Evolutionary conservation across 441 rosid genomes (phyloP).

Genomic region (Cnidoscolus chayamansa): DNA sequence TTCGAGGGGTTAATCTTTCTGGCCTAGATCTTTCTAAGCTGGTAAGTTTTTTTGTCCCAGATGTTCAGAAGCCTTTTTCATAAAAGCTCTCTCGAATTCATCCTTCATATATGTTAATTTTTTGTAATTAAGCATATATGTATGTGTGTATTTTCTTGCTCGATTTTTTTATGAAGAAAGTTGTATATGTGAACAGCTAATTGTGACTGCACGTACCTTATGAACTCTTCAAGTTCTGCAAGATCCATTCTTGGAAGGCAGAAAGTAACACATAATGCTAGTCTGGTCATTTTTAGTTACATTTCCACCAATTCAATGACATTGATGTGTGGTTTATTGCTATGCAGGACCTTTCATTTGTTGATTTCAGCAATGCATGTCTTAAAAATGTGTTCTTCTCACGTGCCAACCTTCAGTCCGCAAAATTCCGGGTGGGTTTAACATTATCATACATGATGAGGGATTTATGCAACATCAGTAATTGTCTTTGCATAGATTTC

Average conservation of each 20-base stretch:
- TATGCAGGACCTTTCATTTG: constrained; percentile 77
- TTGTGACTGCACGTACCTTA: neutral
- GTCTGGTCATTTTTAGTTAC: neutral
- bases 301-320: neutral
- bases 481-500: neutral
- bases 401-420: constrained; percentile 82
- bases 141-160: constrained; percentile 2
- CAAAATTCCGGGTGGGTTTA: constrained; percentile 72
- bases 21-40: constrained; percentile 91
- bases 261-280: neutral
- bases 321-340: constrained; percentile 16
- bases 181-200: neutral
- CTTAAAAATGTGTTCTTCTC: constrained; percentile 88
- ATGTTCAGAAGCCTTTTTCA: constrained; percentile 13
- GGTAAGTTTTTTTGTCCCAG: constrained; percentile 41
- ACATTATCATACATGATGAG: neutral
- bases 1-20: constrained; percentile 85
- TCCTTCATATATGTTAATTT: neutral
- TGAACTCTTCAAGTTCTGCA: neutral
- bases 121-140: neutral
- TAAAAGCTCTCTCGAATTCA: neutral
- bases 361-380: constrained; percentile 86
- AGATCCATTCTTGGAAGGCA: constrained; percentile 1
- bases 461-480: neutral
- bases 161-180: neutral